Evolutionary conservation across 306 rosid species (phyloP).

Genomic region (Pyrus bretschneideri): DNA sequence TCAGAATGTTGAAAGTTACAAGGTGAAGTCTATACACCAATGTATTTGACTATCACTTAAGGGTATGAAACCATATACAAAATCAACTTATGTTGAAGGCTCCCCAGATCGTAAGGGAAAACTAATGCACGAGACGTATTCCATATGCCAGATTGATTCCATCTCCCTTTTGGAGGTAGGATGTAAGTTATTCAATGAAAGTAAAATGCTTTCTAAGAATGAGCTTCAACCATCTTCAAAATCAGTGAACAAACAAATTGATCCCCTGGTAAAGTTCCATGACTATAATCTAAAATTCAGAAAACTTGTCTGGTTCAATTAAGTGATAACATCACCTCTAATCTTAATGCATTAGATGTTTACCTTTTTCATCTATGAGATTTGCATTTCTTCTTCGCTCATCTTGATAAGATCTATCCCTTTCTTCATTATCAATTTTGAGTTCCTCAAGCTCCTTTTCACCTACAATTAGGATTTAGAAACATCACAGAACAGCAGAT

Average conservation of each 20-base stretch:
- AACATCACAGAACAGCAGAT: slow-evolving; percentile 11
- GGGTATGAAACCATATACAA: not conserved
- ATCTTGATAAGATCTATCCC: slow-evolving; percentile 42
- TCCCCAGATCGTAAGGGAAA: not conserved
- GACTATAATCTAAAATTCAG: not conserved
- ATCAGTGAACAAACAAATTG: not conserved
- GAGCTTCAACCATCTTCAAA: slow-evolving; percentile 1
- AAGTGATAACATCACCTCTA: not conserved
- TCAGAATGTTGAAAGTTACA: not conserved
- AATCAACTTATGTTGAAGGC: not conserved
- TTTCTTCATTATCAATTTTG: slow-evolving; percentile 49
- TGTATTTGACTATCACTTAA: not conserved
- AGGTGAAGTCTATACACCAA: not conserved
- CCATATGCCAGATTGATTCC: not conserved
- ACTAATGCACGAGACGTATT: not conserved
- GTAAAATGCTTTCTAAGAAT: not conserved
- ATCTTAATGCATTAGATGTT: slow-evolving; percentile 4
- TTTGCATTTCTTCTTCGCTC: slow-evolving; percentile 45
- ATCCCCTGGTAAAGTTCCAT: not conserved
- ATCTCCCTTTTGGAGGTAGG: not conserved
- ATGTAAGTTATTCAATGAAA: not conserved
- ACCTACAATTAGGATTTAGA: slow-evolving; percentile 40
- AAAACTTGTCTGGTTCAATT: not conserved
- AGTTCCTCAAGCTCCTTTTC: slow-evolving; percentile 54
- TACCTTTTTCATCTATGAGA: slow-evolving; percentile 68